Conservation (phyloP, 164 flowering plant genomes). For the Saururus chinensis region DNA sequence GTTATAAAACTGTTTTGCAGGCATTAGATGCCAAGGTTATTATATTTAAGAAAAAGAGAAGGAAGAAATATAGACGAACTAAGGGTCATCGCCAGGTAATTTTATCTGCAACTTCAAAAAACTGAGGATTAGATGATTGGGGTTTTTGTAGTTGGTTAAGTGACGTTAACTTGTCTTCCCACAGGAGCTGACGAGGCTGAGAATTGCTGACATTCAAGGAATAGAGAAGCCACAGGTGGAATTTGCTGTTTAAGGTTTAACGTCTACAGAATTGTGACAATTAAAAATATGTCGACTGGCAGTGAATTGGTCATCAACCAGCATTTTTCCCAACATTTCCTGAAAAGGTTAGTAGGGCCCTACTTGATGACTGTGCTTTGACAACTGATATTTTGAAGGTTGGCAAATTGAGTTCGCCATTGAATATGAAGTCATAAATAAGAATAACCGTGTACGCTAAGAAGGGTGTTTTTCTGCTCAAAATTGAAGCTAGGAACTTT, state of each 20-base stretch:
- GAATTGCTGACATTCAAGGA: constrained; percentile 80
- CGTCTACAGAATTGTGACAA: not conserved
- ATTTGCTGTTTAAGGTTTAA: constrained; percentile 33
- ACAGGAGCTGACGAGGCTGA: constrained; percentile 80
- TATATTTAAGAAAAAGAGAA: constrained; percentile 93
- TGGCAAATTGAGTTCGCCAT: too few relatives aligned
- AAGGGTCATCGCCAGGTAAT: constrained; percentile 95
- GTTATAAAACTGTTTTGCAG: constrained; percentile 27
- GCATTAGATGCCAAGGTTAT: constrained; percentile 96
- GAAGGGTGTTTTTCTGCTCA: too few relatives aligned
- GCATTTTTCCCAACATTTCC: too few relatives aligned
- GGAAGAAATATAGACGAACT: constrained; percentile 91
- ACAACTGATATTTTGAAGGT: too few relatives aligned
- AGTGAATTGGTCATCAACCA: too few relatives aligned
- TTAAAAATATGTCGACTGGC: too few relatives aligned
- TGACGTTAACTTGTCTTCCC: constrained; percentile 8
- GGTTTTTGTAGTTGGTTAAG: constrained; percentile 1
- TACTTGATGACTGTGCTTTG: too few relatives aligned
- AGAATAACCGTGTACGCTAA: too few relatives aligned
- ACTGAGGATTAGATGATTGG: not conserved
- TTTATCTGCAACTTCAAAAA: not conserved
- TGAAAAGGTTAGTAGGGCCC: too few relatives aligned
- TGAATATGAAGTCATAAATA: too few relatives aligned
- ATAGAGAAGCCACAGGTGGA: constrained; percentile 58
- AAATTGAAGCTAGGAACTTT: too few relatives aligned